A percentile compares a stretch with the other conserved stretches of the same genome.
Conservation (phyloP, 106 monocot genomes). For the Dioscorea dumetorum region DNA sequence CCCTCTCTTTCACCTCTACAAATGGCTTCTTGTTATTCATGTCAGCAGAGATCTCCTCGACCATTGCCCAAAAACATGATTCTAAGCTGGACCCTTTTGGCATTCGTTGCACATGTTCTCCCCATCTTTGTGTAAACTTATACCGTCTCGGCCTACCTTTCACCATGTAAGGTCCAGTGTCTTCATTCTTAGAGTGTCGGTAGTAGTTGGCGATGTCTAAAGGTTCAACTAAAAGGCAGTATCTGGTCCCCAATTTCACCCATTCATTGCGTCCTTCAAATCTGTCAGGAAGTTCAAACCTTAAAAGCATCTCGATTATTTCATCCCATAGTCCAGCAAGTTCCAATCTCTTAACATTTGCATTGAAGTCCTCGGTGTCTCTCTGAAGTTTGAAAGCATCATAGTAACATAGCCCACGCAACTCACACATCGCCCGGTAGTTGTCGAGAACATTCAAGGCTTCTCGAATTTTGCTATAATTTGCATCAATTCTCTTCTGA, state of each 20-base stretch:
- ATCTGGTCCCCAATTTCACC: conserved; percentile 39
- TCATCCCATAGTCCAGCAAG: conserved; percentile 57
- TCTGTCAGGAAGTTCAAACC: conserved; percentile 34
- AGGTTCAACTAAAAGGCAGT: conserved; percentile 43
- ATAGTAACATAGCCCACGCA: conserved; percentile 40
- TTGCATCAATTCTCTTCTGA: conserved; percentile 27
- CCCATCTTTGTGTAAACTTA: conserved; percentile 40
- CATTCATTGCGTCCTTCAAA: conserved; percentile 36
- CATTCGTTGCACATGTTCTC: conserved; percentile 22
- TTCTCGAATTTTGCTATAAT: conserved; percentile 30
- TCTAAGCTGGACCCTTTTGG: conserved; percentile 21
- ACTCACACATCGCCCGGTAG: conserved; percentile 24
- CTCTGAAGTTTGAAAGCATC: conserved; percentile 47
- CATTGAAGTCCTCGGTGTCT: conserved; percentile 34
- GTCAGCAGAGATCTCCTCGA: conserved; percentile 38
- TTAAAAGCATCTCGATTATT: conserved; percentile 48
- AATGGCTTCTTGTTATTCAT: conserved; percentile 11
- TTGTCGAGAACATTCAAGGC: conserved; percentile 12
- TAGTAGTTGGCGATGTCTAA: conserved; percentile 62
- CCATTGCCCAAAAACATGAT: conserved; percentile 52
- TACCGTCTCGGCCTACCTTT: conserved; percentile 45
- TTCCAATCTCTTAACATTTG: conserved; percentile 42
- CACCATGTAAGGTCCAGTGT: conserved; percentile 42
- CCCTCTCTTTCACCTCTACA: conserved; percentile 16
- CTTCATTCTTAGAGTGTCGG: conserved; percentile 48